These are phyloP conservation scores for Metschnikowia anglica DNA, from an alignment of 805 yeast genomes.

Conservation along the genomic window DNA sequence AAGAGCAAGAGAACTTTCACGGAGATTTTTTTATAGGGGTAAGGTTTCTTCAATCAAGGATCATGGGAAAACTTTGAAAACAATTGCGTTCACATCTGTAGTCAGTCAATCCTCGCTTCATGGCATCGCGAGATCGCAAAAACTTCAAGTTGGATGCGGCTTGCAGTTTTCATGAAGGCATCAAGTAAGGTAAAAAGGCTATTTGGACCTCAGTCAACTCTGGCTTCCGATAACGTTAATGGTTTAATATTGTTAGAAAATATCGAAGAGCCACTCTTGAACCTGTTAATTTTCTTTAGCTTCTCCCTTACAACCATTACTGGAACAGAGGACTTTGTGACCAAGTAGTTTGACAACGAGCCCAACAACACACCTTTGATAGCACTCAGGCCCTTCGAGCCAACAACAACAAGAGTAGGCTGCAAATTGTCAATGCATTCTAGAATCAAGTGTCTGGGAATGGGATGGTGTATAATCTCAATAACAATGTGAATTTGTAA, in stretches of 20 bases:
- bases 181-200: too few relatives aligned
- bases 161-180: too few relatives aligned
- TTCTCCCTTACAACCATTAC: conserved; percentile 79
- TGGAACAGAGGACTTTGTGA: conserved; percentile 68
- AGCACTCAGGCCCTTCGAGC: conserved; percentile 72
- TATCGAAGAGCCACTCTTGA: conserved; percentile 47
- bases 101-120: too few relatives aligned
- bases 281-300: conserved; percentile 64
- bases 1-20: conserved; percentile 49
- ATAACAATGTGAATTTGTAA: conserved; percentile 71
- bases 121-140: too few relatives aligned
- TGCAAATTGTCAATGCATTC: conserved; percentile 68
- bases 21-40: conserved; percentile 43
- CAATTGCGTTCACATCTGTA: too few relatives aligned
- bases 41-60: not conserved
- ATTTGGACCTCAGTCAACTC: conserved; percentile 34
- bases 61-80: not conserved
- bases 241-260: conserved; percentile 58
- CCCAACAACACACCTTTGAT: conserved; percentile 73
- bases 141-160: too few relatives aligned
- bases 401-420: conserved; percentile 73
- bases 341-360: conserved; percentile 68
- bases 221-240: conserved; percentile 48
- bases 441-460: conserved; percentile 67
- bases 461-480: conserved; percentile 74